These are phyloP conservation scores for Pseudozyma sp. DNA, from an alignment of 1,284 basidiomycete species.

Conservation along the genomic window DNA sequence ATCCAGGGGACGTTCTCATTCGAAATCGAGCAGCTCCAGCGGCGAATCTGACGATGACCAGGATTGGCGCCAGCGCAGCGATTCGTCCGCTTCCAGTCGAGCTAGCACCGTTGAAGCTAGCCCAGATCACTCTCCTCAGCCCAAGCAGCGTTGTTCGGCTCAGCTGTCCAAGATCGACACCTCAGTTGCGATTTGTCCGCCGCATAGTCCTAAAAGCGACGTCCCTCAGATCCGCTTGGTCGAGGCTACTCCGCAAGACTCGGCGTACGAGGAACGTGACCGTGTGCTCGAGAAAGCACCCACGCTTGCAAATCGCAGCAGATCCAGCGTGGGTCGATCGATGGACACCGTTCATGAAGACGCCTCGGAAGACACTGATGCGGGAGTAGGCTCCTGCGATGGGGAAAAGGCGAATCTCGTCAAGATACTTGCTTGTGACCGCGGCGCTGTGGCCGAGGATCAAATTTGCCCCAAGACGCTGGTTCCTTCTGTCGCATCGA, in stretches of 20 bases:
- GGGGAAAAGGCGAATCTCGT: slow-evolving; percentile 10
- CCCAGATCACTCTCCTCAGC: background rate
- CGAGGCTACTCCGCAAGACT: slow-evolving; percentile 32
- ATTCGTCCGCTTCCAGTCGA: slow-evolving; percentile 25
- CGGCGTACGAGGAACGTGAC: slow-evolving; percentile 27
- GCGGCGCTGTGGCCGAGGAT: background rate
- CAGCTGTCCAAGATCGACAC: slow-evolving; percentile 35
- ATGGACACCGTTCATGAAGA: slow-evolving; percentile 36
- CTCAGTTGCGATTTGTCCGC: background rate
- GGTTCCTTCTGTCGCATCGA: background rate
- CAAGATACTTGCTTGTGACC: slow-evolving; percentile 15
- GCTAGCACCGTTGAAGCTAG: slow-evolving; percentile 26
- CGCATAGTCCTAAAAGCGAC: background rate
- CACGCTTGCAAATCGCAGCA: slow-evolving; percentile 1
- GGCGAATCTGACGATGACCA: slow-evolving; percentile 15
- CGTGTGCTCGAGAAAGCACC: slow-evolving; percentile 3
- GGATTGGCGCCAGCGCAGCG: slow-evolving; percentile 23
- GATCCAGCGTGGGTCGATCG: slow-evolving; percentile 6
- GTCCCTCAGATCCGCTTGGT: slow-evolving; percentile 29
- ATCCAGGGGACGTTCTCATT: background rate
- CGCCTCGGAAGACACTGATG: slow-evolving; percentile 8
- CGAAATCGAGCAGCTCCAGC: slow-evolving; percentile 6
- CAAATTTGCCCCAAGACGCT: slow-evolving; percentile 1
- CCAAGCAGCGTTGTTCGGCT: slow-evolving; percentile 4
- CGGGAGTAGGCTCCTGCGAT: slow-evolving; percentile 1